Percentiles rank a stretch among this genome's conserved stretches.
phyloP scores from a whole-genome alignment of 805 yeast genomes.

The Myxozyma vanderwaltii region DNA sequence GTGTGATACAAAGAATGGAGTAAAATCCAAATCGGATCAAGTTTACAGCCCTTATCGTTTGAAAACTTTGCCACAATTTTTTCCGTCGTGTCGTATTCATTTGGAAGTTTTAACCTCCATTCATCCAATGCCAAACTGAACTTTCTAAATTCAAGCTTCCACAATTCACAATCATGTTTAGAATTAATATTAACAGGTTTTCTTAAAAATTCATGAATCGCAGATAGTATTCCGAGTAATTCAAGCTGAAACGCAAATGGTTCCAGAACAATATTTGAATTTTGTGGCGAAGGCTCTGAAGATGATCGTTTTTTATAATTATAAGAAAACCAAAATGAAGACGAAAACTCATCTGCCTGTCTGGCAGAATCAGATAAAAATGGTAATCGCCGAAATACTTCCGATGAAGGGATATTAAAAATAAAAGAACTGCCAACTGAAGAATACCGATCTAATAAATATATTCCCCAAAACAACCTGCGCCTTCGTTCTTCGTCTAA shows the following conservation, averaged over 20 bases:
- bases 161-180: slow-evolving; percentile 34
- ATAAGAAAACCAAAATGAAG: slow-evolving; percentile 10
- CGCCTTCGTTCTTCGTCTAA: slow-evolving; percentile 33
- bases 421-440: slow-evolving; percentile 37
- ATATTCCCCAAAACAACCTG: slow-evolving; percentile 38
- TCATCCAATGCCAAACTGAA: slow-evolving; percentile 34
- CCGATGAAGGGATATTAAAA: slow-evolving; percentile 35
- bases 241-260: slow-evolving; percentile 35
- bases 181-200: slow-evolving; percentile 36
- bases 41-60: not conserved
- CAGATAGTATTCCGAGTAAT: slow-evolving; percentile 33
- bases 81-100: slow-evolving; percentile 9
- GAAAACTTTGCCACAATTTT: slow-evolving; percentile 9
- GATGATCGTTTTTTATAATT: slow-evolving; percentile 11
- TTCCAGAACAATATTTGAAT: not conserved
- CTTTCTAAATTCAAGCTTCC: slow-evolving; percentile 37
- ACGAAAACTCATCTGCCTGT: not conserved
- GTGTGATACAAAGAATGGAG: slow-evolving; percentile 36
- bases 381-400: slow-evolving; percentile 34
- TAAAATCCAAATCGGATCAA: slow-evolving; percentile 30
- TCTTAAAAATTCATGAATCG: slow-evolving; percentile 37
- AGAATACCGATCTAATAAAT: slow-evolving; percentile 35
- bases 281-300: not conserved
- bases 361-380: not conserved
- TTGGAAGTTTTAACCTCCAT: slow-evolving; percentile 34